These are phyloP conservation scores for Xylaria sp. DNA, from an alignment of 495 filamentous ascomycete genomes.

Conservation along the genomic window DNA sequence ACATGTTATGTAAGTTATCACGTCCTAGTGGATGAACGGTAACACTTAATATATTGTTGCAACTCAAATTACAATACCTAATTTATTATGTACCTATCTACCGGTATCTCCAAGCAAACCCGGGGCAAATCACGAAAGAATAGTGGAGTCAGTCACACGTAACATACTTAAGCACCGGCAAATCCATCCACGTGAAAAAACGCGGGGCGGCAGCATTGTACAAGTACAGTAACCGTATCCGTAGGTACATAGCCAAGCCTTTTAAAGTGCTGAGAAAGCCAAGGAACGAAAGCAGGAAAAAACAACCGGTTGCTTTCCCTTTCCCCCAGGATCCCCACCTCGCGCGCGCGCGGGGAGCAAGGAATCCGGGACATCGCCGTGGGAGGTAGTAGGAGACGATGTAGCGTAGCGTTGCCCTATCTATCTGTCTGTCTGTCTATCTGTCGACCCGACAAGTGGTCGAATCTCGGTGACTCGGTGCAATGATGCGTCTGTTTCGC, in stretches of 20 bases:
- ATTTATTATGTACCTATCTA: no score
- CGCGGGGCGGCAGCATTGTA: background rate
- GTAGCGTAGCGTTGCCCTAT: background rate
- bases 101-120: background rate
- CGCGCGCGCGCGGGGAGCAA: background rate
- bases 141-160: background rate
- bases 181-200: constrained; percentile 7
- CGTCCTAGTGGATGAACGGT: background rate
- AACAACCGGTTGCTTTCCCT: constrained; percentile 1
- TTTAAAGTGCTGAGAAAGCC: background rate
- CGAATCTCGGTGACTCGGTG: constrained; percentile 37
- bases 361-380: background rate
- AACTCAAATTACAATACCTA: background rate
- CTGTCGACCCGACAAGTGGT: constrained; percentile 32
- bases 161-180: background rate
- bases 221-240: background rate
- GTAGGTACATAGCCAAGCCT: constrained; percentile 2
- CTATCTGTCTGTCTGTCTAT: no score
- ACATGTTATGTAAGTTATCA: background rate
- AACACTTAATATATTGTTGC: background rate
- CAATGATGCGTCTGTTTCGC: constrained; percentile 32
- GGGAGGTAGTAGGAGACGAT: background rate
- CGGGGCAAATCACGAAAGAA: background rate
- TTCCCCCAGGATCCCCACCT: background rate
- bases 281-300: constrained; percentile 7